phyloP scores from a whole-genome alignment of 257 asterid species.

The Plantago elongata region DNA sequence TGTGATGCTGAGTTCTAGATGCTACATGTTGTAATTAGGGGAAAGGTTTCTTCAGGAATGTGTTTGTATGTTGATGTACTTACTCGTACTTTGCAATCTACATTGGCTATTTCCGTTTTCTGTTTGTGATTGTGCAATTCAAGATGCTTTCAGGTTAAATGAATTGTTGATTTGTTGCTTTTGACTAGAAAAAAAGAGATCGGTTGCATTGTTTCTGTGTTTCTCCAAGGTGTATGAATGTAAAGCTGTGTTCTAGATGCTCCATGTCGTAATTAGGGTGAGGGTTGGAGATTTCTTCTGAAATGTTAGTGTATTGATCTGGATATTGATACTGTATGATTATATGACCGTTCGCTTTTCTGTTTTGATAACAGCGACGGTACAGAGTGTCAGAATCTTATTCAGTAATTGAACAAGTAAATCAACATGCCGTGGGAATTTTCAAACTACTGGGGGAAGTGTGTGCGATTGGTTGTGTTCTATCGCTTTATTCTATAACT shows the following conservation, averaged over 20 bases:
- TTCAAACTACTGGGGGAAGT: constrained; percentile 52
- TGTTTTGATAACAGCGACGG: constrained; percentile 21
- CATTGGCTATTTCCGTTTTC: neutral
- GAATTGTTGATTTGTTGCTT: no score
- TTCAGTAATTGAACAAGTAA: constrained; percentile 26
- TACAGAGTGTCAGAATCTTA: constrained; percentile 18
- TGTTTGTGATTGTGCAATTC: no score
- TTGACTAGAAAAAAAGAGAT: no score
- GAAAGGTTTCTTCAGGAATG: neutral
- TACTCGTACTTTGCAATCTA: neutral
- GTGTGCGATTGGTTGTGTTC: constrained; percentile 55
- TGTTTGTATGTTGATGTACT: neutral
- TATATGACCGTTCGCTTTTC: constrained; percentile 1
- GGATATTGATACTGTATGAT: neutral
- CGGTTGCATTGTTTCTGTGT: no score
- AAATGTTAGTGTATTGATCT: neutral
- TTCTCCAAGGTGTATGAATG: no score
- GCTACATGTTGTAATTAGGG: neutral
- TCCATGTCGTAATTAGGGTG: neutral
- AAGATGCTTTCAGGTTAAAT: no score
- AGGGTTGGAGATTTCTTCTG: neutral
- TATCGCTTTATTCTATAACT: constrained; percentile 67
- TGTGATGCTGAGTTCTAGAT: no score
- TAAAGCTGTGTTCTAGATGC: no score
- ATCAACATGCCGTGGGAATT: constrained; percentile 78